phyloP scores from a whole-genome alignment of 257 asterid species.

The Nicotiana undulata region DNA sequence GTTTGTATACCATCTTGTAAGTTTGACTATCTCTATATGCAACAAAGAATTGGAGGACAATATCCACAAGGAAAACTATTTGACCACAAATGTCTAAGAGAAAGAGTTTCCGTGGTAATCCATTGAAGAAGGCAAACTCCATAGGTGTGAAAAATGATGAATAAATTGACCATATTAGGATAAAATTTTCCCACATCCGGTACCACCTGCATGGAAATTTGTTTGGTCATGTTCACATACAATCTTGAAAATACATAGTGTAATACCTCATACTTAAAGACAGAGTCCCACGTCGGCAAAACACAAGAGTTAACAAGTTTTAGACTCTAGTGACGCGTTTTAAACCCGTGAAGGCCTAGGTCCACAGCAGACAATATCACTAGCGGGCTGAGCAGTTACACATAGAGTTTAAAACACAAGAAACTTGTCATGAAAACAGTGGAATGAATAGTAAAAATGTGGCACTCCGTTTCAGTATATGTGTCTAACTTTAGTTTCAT shows the following conservation, averaged over 20 bases:
- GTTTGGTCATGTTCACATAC: background rate
- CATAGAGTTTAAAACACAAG: too few relatives aligned
- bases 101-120: constrained; percentile 58
- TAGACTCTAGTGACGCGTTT: too few relatives aligned
- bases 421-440: too few relatives aligned
- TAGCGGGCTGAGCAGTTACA: too few relatives aligned
- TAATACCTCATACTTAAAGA: too few relatives aligned
- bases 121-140: constrained; percentile 76
- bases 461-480: too few relatives aligned
- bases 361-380: too few relatives aligned
- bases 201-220: constrained; percentile 48
- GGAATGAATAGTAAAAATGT: too few relatives aligned
- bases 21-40: constrained; percentile 55
- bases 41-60: constrained; percentile 51
- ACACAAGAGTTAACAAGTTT: too few relatives aligned
- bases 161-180: constrained; percentile 63
- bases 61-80: constrained; percentile 55
- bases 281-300: too few relatives aligned
- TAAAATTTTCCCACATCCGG: constrained; percentile 59
- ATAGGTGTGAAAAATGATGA: constrained; percentile 67
- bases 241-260: background rate
- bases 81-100: constrained; percentile 61
- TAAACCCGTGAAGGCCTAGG: too few relatives aligned
- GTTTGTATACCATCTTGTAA: constrained; percentile 53
- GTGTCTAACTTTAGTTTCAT: too few relatives aligned